Evolutionary conservation across 2,329 filamentous ascomycete genomes (phyloP), one percentile per base, ranked within the genome.

Genomic region (Botrytis cinerea): DNA sequence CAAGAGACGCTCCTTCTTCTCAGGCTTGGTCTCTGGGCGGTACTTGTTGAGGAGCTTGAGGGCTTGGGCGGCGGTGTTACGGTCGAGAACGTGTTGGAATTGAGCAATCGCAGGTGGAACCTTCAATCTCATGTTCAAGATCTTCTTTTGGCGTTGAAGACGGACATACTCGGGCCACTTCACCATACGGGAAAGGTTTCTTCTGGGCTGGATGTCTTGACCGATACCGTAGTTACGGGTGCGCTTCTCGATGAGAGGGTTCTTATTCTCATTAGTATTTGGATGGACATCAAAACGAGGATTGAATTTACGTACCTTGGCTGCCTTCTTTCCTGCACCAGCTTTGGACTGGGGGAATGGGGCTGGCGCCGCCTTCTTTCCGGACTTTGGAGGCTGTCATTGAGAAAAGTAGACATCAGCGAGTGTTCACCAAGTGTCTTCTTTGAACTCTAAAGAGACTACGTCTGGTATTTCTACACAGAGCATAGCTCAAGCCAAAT

Each of bases 1-100:
- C 85, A 93, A 91, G 79, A 99, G 90, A 87, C 96, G 94, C 89
- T 99, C 97, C 92, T 98, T 99, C 94, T 99, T 99, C 92, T 98
- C 95, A 81, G 89, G 88, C 92, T 98, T 98, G 86, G 93, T 97
- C 91, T 99, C 96, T 80, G 96, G 96, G 82, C 95, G 94, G 92
- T 99, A 99, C 91, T 99, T 99, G 93, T 97, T 97, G 84, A 99
- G 93, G 84, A 99, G 92, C 91, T 98, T 98, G 90, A 99, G 96
- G 79, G 93, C 89, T 89, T 98, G 95, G 82, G 94, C 93, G 80
- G 97, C 97, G 79, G 95, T 93, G 90, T 97, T 97, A 87, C 93
- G 93, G 90, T 97, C 93, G 82, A 98, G 93, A 81, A 97, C 94
- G 86, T 95, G 93, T 88, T 94, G 92, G 92, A 98, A 99, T 89